Evolutionary conservation across 2,329 filamentous ascomycete genomes (phyloP).

Genomic region (Fusarium miscanthi): DNA sequence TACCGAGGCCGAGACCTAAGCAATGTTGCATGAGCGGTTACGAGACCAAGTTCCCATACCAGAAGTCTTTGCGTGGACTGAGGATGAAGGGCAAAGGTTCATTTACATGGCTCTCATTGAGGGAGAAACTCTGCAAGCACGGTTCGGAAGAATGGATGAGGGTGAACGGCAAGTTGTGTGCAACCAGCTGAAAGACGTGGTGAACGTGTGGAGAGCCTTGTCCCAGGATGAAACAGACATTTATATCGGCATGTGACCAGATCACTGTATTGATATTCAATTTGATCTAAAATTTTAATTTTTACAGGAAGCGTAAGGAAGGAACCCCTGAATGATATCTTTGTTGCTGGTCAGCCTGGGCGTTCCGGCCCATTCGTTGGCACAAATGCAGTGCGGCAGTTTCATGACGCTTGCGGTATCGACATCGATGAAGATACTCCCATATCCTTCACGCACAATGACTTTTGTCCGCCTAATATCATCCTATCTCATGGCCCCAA

Average conservation of each 20-base stretch:
- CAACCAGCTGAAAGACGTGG: conserved; percentile 44
- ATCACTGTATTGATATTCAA: too few species aligned
- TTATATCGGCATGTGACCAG: conserved; percentile 28
- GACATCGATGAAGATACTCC: conserved; percentile 40
- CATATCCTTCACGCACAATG: conserved; percentile 44
- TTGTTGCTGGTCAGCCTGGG: conserved; percentile 37
- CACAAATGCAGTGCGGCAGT: conserved; percentile 44
- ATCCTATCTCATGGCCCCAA: conserved; percentile 31
- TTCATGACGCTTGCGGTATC: conserved; percentile 48
- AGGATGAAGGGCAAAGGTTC: conserved; percentile 37
- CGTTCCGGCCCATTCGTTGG: conserved; percentile 47
- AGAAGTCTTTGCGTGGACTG: conserved; percentile 51
- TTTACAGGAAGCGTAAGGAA: conserved; percentile 45
- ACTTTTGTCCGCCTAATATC: conserved; percentile 44
- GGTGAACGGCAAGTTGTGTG: conserved; percentile 44
- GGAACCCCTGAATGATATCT: conserved; percentile 48
- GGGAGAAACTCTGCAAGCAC: conserved; percentile 37
- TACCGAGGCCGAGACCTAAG: conserved; percentile 47
- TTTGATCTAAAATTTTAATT: background rate
- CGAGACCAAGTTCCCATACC: conserved; percentile 39
- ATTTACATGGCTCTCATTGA: conserved; percentile 44
- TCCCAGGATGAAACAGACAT: conserved; percentile 20
- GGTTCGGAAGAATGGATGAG: conserved; percentile 31
- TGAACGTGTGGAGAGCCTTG: conserved; percentile 32
- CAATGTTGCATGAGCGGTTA: conserved; percentile 43